phyloP scores from a whole-genome alignment of 495 filamentous ascomycete species.

The Terfezia claveryi region DNA sequence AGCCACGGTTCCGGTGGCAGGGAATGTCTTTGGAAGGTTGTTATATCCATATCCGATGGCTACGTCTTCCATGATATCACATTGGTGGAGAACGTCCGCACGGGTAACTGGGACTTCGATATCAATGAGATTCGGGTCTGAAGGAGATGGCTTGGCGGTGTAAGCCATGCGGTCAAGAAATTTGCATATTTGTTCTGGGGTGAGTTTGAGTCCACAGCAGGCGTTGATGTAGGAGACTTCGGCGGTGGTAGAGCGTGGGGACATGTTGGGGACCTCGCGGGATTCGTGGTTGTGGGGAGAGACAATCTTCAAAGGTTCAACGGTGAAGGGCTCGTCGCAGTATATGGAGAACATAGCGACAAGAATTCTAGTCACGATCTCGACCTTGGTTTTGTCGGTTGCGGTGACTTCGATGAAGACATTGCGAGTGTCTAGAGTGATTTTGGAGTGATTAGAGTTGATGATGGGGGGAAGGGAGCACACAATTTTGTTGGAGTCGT shows the following conservation, averaged over 20 bases:
- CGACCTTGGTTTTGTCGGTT: slow-evolving; percentile 89
- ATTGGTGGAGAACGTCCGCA: slow-evolving; percentile 86
- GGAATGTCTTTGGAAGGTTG: slow-evolving; percentile 61
- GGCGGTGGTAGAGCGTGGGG: slow-evolving; percentile 50
- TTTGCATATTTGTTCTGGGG: slow-evolving; percentile 46
- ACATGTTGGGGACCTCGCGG: slow-evolving; percentile 56
- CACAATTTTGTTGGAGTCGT: slow-evolving; percentile 65
- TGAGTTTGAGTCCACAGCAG: slow-evolving; percentile 61
- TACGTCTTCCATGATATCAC: slow-evolving; percentile 96
- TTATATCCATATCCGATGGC: slow-evolving; percentile 95
- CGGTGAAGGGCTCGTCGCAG: slow-evolving; percentile 65
- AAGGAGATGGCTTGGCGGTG: slow-evolving; percentile 43
- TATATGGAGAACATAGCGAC: slow-evolving; percentile 95
- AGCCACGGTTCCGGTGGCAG: slow-evolving; percentile 62
- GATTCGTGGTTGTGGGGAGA: slow-evolving; percentile 77
- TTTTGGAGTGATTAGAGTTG: slow-evolving; percentile 92
- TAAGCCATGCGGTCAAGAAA: slow-evolving; percentile 74
- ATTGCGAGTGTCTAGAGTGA: slow-evolving; percentile 68
- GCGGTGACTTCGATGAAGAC: slow-evolving; percentile 94
- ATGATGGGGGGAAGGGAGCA: slow-evolving; percentile 95
- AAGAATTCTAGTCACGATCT: slow-evolving; percentile 84
- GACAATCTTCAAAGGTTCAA: slow-evolving; percentile 78
- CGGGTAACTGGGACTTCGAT: slow-evolving; percentile 70
- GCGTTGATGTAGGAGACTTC: slow-evolving; percentile 82
- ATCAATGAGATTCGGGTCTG: slow-evolving; percentile 43